Evolutionary conservation across 116 monocot species (phyloP).

Genomic region (Phalaenopsis hybrid): DNA sequence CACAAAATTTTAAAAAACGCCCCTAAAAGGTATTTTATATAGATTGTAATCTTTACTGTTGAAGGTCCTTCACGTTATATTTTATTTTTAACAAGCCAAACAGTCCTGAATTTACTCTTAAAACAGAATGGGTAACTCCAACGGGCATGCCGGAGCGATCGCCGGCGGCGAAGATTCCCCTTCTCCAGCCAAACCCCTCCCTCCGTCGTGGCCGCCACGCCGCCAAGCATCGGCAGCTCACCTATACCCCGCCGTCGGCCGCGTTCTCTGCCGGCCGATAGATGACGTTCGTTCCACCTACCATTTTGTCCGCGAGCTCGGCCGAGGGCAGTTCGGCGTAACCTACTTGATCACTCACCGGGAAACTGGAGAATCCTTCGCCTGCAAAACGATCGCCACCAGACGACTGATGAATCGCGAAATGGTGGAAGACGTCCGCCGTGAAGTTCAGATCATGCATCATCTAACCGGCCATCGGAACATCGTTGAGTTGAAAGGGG

Average conservation of each 20-base stretch:
- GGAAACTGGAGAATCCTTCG: slow-evolving; percentile 16
- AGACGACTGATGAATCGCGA: slow-evolving; percentile 21
- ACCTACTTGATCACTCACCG: slow-evolving; percentile 28
- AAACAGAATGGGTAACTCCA: neutral
- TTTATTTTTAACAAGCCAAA: too few species aligned
- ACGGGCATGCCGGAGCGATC: neutral
- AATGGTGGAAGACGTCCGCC: slow-evolving; percentile 37
- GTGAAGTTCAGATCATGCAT: too few species aligned
- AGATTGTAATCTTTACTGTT: too few species aligned
- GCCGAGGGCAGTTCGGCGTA: slow-evolving; percentile 45
- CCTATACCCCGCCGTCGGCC: slow-evolving; percentile 6
- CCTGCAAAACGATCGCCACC: slow-evolving; percentile 35
- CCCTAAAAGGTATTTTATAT: too few species aligned
- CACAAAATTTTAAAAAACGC: too few species aligned
- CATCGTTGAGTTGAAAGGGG: too few species aligned
- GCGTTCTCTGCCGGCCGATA: slow-evolving; percentile 29
- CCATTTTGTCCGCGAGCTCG: slow-evolving; percentile 32
- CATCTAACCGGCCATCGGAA: too few species aligned
- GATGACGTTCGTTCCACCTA: slow-evolving; percentile 24
- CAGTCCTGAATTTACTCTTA: too few species aligned
- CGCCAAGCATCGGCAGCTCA: neutral
- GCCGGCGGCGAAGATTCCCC: neutral
- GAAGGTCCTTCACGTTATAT: too few species aligned
- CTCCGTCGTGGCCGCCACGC: neutral
- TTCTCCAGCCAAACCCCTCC: neutral